Evolutionary conservation across 1,139 yeast genomes (phyloP), one percentile per base, ranked within the genome.

Genomic region (Pichia terricola): DNA sequence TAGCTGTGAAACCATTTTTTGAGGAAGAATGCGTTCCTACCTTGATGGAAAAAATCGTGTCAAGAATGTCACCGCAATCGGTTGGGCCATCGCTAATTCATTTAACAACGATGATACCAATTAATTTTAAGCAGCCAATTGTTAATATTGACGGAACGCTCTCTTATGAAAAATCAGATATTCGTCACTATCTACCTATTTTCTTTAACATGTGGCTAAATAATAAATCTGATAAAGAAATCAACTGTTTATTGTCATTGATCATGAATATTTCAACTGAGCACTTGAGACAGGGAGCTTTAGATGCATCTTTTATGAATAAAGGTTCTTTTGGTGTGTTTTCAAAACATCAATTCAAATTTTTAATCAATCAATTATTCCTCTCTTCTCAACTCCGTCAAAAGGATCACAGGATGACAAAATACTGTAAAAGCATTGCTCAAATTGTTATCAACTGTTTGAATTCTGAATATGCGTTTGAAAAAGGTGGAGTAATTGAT

Each of bases 131-230:
- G 31, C 44, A 48, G 28, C 61, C 62, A 1, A 35, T 41, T 1
- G 25, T 40, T 4, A 37, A 32, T 3, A 25, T 34, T 0, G 51
- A 50, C 39, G 61, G 57, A 1, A 7, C 44, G 5, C 46, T 53
- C 1, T 60, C 62, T 39, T 63, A 63, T 22, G 62, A 63, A 39
- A 56, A 61, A 25, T 48, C 59, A 31, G 81, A 76, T 56, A 66
- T 70, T 4, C 69, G 81, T 45, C 66, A 75, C 50, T 80, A 79
- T 53, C 57, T 81, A 16, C 78, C 89, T 0, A 66, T 88, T 1
- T 60, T 86, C 22, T 86, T 85, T 54, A 79, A 84, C 53, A 64
- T 86, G 45, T 88, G 96, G 96, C 73, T 81, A 35, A 69, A 79
- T 11, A 70, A 75, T 40, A 72, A 77, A 39, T 72, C 77, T 11